Base-by-base conservation (phyloP, 768 basidiomycete species). In the Mycena galericulata region DNA sequence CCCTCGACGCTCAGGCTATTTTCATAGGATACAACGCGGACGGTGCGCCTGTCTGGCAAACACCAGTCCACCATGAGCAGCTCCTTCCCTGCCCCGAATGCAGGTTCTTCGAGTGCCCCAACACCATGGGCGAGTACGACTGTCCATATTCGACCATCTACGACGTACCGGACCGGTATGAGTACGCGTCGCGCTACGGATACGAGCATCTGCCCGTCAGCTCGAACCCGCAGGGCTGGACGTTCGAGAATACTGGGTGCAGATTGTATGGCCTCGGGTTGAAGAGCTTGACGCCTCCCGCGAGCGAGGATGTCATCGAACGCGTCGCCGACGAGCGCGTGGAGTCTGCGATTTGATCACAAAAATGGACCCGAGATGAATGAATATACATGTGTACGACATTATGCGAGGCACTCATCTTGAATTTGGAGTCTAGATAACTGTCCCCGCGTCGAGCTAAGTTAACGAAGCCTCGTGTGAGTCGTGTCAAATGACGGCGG, bases 221-320 rank as follows among this genome's bases (percentile, higher is more conserved):
- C 41, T 22, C 57, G 12, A 67, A 67, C 32, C 50, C 51, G 18
- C 38, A n/a, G 4, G 58, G 57, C 11, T 67, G 57, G 57, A 67
- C 65, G 58, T 67, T 53, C 50, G 58, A 60, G 58, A 67, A 54
- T 17, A 67, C 65, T 8, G 65, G 65, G 12, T 67, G 65, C n/a
- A 38, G 41, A 32, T 18, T 60, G 43, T 67, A 67, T 29, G 18
- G 24, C 32, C 50, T 60, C 20, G 65, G 65, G 3, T 15, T 60
- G 51, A 55, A 30, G 24, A 45, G 20, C 17, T 38, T 67, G 57
- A 41, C 40, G 24, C 57, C 51, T 20, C 4, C 24, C 7, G 30
- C 22, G 7, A 26, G 12, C 8, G 32, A 38, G 15, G 53, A 7
- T 30, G 18, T 4, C 22, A 22, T 3, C 38, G 55, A 40, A 15